Base-by-base conservation (phyloP, 768 basidiomycete genomes). In the Leccinum longicurvipes region DNA sequence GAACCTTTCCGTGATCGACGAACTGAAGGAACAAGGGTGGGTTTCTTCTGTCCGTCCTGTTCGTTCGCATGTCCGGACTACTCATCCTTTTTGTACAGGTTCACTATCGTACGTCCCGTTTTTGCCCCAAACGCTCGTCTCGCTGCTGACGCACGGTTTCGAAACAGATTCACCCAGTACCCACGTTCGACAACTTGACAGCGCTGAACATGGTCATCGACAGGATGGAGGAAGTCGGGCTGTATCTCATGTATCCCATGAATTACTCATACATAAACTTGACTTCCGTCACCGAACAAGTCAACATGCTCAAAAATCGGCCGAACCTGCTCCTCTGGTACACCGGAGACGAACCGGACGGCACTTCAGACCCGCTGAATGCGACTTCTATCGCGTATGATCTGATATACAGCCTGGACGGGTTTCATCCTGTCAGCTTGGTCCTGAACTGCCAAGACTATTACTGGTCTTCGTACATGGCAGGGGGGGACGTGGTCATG, bases 161-260 rank as follows among this genome's bases (percentile, higher is more conserved):
- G 34, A 39, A 52, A 27, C 50, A 79, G 84, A 78, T 91, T 17
- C 91, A 92, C 62, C 85, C 87, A 2, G 73, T 89, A 5, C 89
- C 91, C 0, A 70, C 80, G 0, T 90, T 86, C 56, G 77, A 77
- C 57, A 83, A 87, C 60, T 58, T 84, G 31, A 83, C 84, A 0
- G 77, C 76, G 0, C 71, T 90, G 0, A 77, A 82, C 32, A 55
- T 75, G 48, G 82, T 89, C 25, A 64, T 91, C 7, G 84, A 89
- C 63, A 73, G 78, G 42, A 89, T 91, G 85, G 82, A 90, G 67
- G 79, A 85, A 57, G 82, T 84, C 0, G 82, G 80, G 0, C n/a
- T 71, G 10, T 92, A 86, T 63, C 76, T 91, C 53, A 90, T 91
- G 83, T 93, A 92, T 60, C 88, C 91, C 66, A 91, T 92, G 89